Evolutionary conservation across 164 flowering plant genomes (phyloP).

Genomic region (Magnolia officinalis): DNA sequence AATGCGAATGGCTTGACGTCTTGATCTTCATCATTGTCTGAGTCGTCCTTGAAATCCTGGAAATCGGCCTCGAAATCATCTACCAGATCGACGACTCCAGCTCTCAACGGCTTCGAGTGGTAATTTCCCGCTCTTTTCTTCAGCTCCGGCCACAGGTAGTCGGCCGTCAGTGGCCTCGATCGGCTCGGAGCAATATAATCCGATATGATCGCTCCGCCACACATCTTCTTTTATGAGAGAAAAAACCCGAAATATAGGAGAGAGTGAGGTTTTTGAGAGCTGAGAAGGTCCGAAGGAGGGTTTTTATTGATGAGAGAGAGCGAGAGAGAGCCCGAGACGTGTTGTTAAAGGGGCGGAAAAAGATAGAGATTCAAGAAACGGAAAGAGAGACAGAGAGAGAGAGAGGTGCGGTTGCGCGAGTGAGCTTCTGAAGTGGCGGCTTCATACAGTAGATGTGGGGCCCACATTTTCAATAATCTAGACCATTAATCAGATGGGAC

Average conservation of each 20-base stretch:
- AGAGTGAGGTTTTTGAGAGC: neutral
- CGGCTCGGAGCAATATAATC: conserved; percentile 51
- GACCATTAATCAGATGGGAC: neutral
- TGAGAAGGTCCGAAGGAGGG: conserved; percentile 4
- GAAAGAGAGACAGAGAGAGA: neutral
- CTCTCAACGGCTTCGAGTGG: conserved; percentile 29
- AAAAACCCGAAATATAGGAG: neutral
- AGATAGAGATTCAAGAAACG: neutral
- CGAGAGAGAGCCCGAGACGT: neutral
- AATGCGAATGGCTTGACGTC: conserved; percentile 43
- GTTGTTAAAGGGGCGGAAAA: neutral
- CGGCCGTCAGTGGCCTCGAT: conserved; percentile 44
- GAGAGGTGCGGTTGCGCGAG: neutral
- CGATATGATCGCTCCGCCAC: conserved; percentile 95
- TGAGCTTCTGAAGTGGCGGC: neutral
- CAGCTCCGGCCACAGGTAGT: conserved; percentile 46
- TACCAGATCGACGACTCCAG: conserved; percentile 24
- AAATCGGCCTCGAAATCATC: conserved; percentile 91
- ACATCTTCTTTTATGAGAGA: conserved; percentile 46
- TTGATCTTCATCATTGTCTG: conserved; percentile 36
- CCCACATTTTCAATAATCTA: neutral
- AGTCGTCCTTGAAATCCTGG: conserved; percentile 60
- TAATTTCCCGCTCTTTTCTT: conserved; percentile 25
- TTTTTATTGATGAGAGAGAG: neutral
- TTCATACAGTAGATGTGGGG: neutral